These are phyloP conservation scores for Diutina pseudorugosa DNA, from an alignment of 1,139 yeast species.

Conservation along the genomic window DNA sequence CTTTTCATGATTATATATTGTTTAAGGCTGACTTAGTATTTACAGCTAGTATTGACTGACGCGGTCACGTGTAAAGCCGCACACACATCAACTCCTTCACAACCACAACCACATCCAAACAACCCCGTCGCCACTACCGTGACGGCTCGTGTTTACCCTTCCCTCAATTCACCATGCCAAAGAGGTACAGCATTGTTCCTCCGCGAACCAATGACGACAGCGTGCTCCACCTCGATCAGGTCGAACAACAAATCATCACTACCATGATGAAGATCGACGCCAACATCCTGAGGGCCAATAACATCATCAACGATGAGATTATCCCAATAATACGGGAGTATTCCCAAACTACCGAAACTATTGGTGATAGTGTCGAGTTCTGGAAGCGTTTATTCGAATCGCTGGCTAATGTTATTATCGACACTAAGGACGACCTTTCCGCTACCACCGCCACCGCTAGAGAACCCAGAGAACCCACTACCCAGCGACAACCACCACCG, in stretches of 20 bases:
- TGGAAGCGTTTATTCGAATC: not conserved
- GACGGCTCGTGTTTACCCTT: too few relatives aligned
- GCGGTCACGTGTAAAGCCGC: not conserved
- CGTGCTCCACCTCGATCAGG: not conserved
- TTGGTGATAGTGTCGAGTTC: not conserved
- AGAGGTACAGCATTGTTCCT: not conserved
- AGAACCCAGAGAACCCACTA: not conserved
- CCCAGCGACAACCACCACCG: not conserved
- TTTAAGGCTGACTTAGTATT: too few relatives aligned
- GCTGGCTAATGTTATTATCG: not conserved
- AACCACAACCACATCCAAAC: not conserved
- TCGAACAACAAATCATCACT: not conserved
- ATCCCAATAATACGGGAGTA: not conserved
- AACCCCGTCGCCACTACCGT: not conserved
- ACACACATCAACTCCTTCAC: too few relatives aligned
- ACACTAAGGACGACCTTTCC: not conserved
- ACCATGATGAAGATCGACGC: not conserved
- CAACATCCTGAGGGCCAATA: constrained; percentile 3
- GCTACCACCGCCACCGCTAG: not conserved
- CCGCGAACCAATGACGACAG: not conserved
- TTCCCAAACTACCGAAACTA: not conserved
- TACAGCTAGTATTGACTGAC: too few relatives aligned
- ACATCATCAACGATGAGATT: constrained; percentile 1
- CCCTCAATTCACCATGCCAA: not conserved
- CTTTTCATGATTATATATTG: too few relatives aligned